These are phyloP conservation scores for Neofusicoccum umdonicola DNA, from an alignment of 2,329 filamentous ascomycete species.

Conservation along the genomic window DNA sequence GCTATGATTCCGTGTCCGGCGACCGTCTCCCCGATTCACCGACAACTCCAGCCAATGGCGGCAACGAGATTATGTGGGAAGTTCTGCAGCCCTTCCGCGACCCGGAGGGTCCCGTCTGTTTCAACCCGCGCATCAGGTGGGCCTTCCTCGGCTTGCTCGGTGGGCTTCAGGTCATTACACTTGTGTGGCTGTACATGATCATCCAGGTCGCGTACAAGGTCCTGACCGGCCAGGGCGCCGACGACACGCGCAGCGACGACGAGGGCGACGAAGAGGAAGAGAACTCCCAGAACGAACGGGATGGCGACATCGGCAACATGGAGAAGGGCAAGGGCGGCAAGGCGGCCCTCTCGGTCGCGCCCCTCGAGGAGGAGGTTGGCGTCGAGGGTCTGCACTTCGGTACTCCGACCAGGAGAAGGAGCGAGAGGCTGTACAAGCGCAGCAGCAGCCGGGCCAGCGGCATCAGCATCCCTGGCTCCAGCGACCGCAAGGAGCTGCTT, in stretches of 20 bases:
- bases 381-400: constrained; percentile 66
- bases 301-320: constrained; percentile 23
- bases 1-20: constrained; percentile 57
- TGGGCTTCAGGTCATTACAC: constrained; percentile 73
- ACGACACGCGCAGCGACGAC: constrained; percentile 85
- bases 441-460: constrained; percentile 45
- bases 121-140: constrained; percentile 70
- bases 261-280: constrained; percentile 68
- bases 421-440: constrained; percentile 44
- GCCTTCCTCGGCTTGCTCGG: constrained; percentile 75
- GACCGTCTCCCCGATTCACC: not conserved
- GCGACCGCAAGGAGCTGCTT: constrained; percentile 76
- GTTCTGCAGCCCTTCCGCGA: constrained; percentile 72
- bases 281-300: constrained; percentile 22
- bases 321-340: constrained; percentile 29
- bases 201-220: constrained; percentile 78
- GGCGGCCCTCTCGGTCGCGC: constrained; percentile 21
- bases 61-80: constrained; percentile 50
- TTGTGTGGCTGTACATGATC: constrained; percentile 91
- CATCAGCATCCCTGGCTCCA: constrained; percentile 67
- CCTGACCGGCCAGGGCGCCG: constrained; percentile 70
- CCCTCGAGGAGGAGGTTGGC: constrained; percentile 72
- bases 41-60: constrained; percentile 29
- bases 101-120: constrained; percentile 74
- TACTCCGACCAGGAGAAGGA: constrained; percentile 41